These are phyloP conservation scores for Erigeron canadensis DNA, from an alignment of 129 eudicot genomes.

Conservation along the genomic window DNA sequence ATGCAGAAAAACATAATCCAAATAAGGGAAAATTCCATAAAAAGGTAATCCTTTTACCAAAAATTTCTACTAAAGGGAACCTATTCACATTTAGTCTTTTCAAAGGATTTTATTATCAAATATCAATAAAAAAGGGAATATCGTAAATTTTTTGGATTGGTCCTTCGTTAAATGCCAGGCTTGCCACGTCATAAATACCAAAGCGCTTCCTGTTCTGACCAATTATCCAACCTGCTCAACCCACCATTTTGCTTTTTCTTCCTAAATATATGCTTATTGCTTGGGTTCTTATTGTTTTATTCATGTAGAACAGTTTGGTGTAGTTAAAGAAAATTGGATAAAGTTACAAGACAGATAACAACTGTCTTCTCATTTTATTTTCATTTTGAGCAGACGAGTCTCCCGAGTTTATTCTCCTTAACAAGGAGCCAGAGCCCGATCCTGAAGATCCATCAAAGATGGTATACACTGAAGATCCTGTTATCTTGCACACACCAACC, in stretches of 20 bases:
- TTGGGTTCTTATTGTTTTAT: not conserved
- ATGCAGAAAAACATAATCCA: not conserved
- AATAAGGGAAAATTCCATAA: not conserved
- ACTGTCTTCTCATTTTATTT: not conserved
- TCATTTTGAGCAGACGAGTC: conserved; percentile 46
- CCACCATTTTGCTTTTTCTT: not conserved
- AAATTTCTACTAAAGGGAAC: too few species aligned
- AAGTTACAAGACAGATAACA: not conserved
- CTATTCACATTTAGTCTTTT: too few species aligned
- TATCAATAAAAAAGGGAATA: too few species aligned
- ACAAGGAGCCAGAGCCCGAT: conserved; percentile 85
- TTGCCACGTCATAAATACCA: too few species aligned
- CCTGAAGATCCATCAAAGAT: conserved; percentile 79
- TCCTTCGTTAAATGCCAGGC: too few species aligned
- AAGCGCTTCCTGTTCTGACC: not conserved
- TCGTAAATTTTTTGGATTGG: too few species aligned
- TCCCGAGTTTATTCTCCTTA: conserved; percentile 75
- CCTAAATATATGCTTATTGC: not conserved
- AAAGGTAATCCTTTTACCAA: too few species aligned
- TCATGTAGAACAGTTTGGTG: not conserved
- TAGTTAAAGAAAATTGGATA: not conserved
- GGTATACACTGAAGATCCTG: conserved; percentile 70
- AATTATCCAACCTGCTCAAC: not conserved
- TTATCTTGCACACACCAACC: conserved; percentile 83
- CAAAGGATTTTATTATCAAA: too few species aligned